These are phyloP conservation scores for Arctostaphylos glauca DNA, from an alignment of 148 eudicot species.

Conservation along the genomic window DNA sequence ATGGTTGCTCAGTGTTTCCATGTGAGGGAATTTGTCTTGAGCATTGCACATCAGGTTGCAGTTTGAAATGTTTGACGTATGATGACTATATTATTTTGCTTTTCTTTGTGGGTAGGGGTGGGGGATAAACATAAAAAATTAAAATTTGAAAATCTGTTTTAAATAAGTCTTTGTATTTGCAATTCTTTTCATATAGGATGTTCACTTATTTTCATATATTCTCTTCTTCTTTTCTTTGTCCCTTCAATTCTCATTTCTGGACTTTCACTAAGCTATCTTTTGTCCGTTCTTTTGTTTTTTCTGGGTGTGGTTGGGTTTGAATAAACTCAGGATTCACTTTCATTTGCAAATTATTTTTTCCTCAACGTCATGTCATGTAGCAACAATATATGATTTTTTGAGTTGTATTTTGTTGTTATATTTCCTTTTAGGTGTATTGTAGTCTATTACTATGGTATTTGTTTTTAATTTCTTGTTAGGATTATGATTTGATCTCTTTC, in stretches of 20 bases:
- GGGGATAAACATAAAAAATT: neutral
- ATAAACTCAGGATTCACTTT: neutral
- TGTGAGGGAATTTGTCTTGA: conserved; percentile 4
- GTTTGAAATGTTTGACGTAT: neutral
- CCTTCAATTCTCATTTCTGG: neutral
- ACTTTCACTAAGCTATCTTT: neutral
- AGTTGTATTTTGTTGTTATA: neutral
- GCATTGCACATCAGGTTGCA: neutral
- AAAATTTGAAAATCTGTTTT: neutral
- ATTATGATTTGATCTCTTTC: neutral
- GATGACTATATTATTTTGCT: neutral
- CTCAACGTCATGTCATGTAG: neutral
- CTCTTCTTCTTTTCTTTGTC: neutral
- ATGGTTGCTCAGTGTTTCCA: neutral
- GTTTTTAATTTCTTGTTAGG: neutral
- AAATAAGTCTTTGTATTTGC: neutral
- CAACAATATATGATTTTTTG: neutral
- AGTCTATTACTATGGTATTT: neutral
- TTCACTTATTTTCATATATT: neutral
- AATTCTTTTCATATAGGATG: neutral
- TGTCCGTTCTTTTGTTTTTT: neutral
- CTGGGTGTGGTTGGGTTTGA: neutral
- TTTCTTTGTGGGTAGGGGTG: neutral
- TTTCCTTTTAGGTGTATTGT: neutral
- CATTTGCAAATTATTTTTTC: neutral